Percentiles rank a stretch among this genome's conserved stretches.
These are phyloP conservation scores for Pleurotus citrinopileatus DNA, from an alignment of 768 basidiomycete genomes.

Conservation along the genomic window DNA sequence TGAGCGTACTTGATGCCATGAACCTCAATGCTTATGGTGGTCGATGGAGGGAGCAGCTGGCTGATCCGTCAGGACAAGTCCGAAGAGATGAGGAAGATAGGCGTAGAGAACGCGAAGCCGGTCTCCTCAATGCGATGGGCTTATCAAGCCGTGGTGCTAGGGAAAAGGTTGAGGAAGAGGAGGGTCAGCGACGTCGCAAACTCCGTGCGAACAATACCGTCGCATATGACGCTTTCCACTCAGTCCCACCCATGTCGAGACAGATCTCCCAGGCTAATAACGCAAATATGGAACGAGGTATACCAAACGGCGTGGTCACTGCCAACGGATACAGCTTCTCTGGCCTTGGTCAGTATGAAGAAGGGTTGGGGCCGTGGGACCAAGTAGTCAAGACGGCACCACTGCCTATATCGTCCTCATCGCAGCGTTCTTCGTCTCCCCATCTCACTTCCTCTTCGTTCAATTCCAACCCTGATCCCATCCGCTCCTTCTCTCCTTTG, in stretches of 20 bases:
- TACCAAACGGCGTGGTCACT: slow-evolving; percentile 13
- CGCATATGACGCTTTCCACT: slow-evolving; percentile 80
- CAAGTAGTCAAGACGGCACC: slow-evolving; percentile 23
- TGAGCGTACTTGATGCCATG: slow-evolving; percentile 45
- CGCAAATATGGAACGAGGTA: slow-evolving; percentile 15
- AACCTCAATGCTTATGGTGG: slow-evolving; percentile 36
- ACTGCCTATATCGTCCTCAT: slow-evolving; percentile 19
- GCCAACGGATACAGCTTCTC: slow-evolving; percentile 16
- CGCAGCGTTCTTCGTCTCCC: slow-evolving; percentile 36
- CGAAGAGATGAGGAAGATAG: slow-evolving; percentile 42
- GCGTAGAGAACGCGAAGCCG: slow-evolving; percentile 33
- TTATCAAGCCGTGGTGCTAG: slow-evolving; percentile 50
- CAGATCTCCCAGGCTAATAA: slow-evolving; percentile 29
- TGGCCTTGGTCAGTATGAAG: slow-evolving; percentile 11
- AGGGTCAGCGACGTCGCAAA: slow-evolving; percentile 47
- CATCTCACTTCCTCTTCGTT: slow-evolving; percentile 7
- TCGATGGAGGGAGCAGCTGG: slow-evolving; percentile 33
- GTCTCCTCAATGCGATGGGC: slow-evolving; percentile 36
- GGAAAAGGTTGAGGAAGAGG: slow-evolving; percentile 64
- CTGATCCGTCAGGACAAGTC: slow-evolving; percentile 9
- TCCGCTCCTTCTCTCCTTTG: slow-evolving; percentile 10
- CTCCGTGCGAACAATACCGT: slow-evolving; percentile 38
- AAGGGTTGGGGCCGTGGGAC: slow-evolving; percentile 21
- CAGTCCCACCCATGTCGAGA: slow-evolving; percentile 45
- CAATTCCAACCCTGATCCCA: slow-evolving; percentile 9